These are phyloP conservation scores for Lagerstroemia speciosa DNA, from an alignment of 345 rosid species.

Conservation along the genomic window DNA sequence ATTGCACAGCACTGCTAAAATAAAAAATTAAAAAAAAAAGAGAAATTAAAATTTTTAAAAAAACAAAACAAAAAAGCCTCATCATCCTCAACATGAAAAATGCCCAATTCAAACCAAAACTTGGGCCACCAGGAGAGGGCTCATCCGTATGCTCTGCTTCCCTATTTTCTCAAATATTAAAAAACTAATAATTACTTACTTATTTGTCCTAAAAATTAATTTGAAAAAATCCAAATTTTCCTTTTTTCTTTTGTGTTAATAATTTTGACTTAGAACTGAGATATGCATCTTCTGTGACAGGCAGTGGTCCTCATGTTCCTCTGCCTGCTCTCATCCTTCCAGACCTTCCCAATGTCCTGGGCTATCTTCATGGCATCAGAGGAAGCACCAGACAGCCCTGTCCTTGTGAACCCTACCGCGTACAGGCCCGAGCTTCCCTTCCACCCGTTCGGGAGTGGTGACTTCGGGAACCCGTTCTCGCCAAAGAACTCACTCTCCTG, in stretches of 20 bases:
- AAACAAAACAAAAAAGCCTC: constrained; percentile 7
- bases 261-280: constrained; percentile 38
- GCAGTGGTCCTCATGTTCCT: constrained; percentile 45
- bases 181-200: background rate
- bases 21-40: background rate
- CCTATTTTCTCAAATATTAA: background rate
- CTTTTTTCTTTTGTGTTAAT: background rate
- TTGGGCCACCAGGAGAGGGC: constrained; percentile 13
- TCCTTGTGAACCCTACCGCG: constrained; percentile 90
- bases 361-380: constrained; percentile 62
- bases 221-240: background rate
- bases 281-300: constrained; percentile 73
- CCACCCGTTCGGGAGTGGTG: constrained; percentile 83
- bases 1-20: background rate
- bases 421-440: constrained; percentile 77
- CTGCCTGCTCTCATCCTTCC: constrained; percentile 70
- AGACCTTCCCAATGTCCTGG: constrained; percentile 55
- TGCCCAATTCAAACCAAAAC: constrained; percentile 1
- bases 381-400: constrained; percentile 83
- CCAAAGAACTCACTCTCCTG: constrained; percentile 79
- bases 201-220: background rate
- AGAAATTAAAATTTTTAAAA: background rate
- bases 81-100: constrained; percentile 9
- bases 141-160: background rate
- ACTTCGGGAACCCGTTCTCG: constrained; percentile 58